Evolutionary conservation across 1,284 basidiomycete species (phyloP), one percentile per base, ranked within the genome.

Genomic region (Cyathus pygmaeus): DNA sequence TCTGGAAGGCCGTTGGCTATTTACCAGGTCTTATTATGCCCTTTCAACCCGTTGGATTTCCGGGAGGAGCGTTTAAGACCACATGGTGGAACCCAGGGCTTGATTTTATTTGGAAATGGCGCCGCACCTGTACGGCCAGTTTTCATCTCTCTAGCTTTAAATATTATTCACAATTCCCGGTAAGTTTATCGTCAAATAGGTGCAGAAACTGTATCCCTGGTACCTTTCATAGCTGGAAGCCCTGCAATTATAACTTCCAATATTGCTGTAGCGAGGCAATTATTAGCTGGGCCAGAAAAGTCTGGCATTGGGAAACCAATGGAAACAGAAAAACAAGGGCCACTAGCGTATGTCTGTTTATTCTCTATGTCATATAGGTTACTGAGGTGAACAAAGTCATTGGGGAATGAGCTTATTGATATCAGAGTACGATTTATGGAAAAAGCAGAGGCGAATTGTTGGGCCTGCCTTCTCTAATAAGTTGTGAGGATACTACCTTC

Each of bases 381-480:
- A 4, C 24, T 19, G 15, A 29, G 19, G 23, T 19, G 13, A 26
- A 9, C 15, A 3, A 57, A 86, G 84, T 2, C 55, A 76, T 3
- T 86, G 80, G 79, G 85, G 84, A 4, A 81, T 82, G 71, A 87
- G 81, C 62, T 69, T 86, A 5, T 61, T 80, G 17, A 73, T 80
- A 15, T 71, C 82, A 2, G 80, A 84, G 17, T 79, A 79, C 1
- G 81, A 83, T 1, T 65, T 71, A 3, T 86, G 85, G 85, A 75
- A 82, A 41, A 85, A 78, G 56, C 83, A 87, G 65, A 72, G 85
- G 42, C 77, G 79, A 13, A 75, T 87, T 41, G 74, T 82, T 65
- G 82, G 79, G 4, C 85, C 84, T 53, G 82, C 85, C 1, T 87
- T 87, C 59, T 82, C 80, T 55, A 81, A 76, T 30, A 77, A 79